Evolutionary conservation across 1,284 basidiomycete genomes (phyloP).

Genomic region (Hemileia vastatrix): DNA sequence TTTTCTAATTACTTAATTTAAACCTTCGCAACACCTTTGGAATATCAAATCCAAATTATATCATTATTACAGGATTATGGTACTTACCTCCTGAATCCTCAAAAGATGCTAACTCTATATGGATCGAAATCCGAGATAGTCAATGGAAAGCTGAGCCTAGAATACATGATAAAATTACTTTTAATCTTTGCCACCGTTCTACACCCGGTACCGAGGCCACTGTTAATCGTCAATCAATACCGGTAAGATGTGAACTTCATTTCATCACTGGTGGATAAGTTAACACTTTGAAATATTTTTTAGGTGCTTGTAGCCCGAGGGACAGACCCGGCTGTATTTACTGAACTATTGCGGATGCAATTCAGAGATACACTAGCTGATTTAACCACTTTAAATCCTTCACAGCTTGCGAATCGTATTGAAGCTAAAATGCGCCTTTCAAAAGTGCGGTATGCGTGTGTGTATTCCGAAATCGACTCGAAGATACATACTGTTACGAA

Average conservation of each 20-base stretch:
- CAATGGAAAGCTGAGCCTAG: conserved; percentile 17
- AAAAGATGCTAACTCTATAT: background rate
- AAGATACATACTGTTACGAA: too few species aligned
- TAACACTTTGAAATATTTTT: background rate
- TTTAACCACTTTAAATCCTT: background rate
- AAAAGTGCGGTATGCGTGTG: too few species aligned
- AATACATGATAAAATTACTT: background rate
- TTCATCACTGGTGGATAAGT: too few species aligned
- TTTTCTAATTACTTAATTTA: too few species aligned
- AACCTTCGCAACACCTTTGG: too few species aligned
- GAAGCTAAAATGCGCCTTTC: too few species aligned
- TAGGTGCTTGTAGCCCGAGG: conserved; percentile 16
- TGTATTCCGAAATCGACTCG: too few species aligned
- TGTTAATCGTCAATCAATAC: conserved; percentile 18
- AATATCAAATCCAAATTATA: background rate
- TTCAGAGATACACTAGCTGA: background rate
- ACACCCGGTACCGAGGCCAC: conserved; percentile 1
- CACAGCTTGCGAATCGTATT: background rate
- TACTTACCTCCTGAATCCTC: background rate
- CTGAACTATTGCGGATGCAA: conserved; percentile 1
- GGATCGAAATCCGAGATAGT: conserved; percentile 21
- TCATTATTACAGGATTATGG: conserved; percentile 6
- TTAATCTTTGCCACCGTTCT: conserved; percentile 13
- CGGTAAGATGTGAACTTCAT: conserved; percentile 1
- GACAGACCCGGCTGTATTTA: conserved; percentile 4